Evolutionary conservation across 148 eudicot species (phyloP), one percentile per base, ranked within the genome.

Genomic region (Heliosperma pusillum): DNA sequence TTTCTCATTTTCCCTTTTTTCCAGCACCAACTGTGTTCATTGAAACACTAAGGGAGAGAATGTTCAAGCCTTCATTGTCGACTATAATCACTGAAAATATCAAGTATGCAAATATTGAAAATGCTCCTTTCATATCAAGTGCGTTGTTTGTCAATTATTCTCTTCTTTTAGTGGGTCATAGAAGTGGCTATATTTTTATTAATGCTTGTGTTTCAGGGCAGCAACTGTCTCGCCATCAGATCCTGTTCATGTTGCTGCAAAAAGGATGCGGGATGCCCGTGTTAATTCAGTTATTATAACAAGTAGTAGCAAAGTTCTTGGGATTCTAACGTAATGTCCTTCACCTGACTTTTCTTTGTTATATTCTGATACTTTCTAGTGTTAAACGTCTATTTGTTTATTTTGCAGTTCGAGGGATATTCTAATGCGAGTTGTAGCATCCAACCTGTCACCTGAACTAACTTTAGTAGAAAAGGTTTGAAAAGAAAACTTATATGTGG

Each of bases 51-150:
- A 86, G 96, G 88, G 99, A 95, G 53, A 85, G 92, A 66, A 90
- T 95, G 93, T 90, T 95, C 83, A 92, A 90, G 91, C 99, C 99
- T 59, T 81, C 96, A 66, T 82, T 95, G 79, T 92, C 97, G 67
- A 82, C 96, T 53, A 81, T 95, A 67, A 88, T 95, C 72, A 76
- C 90, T 3, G 99, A 92, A 52, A 86, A 78, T 81, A 52, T 83
- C 80, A 95, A 87, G 99, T 95, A 92, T 71, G 87, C 29, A 7
- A 40, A 50, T 24, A 58, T 65, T 77, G 63, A 53, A 12, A 16
- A 33, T 69, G 33, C 22, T 59, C 17, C 9, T 72, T 74, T n/a
- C 36, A 13, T 55, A 42, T 72, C 30, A 40, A 29, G 24, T 19
- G 19, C 6, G 66, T 64, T 66, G 40, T 72, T 62, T 79, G 21